Percentiles rank a stretch among this genome's conserved stretches.
phyloP scores from a whole-genome alignment of 2,329 filamentous ascomycete genomes.

The Trichoderma koningii region DNA sequence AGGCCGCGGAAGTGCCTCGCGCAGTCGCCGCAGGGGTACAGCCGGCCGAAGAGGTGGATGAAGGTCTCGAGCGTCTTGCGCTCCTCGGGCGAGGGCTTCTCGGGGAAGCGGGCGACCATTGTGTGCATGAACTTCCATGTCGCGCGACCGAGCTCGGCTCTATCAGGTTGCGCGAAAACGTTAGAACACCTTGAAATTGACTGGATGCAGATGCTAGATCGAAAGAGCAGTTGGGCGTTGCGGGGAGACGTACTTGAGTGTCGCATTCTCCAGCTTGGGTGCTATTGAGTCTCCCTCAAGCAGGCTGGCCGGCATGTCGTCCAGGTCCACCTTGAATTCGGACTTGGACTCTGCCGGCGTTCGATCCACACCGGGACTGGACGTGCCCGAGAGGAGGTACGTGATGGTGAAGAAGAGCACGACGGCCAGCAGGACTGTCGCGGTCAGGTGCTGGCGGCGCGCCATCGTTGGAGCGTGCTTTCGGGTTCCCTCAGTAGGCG shows the following conservation, averaged over 20 bases:
- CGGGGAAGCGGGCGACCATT: conserved; percentile 70
- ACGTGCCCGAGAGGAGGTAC: conserved; percentile 56
- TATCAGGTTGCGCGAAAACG: conserved; percentile 33
- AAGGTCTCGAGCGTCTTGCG: conserved; percentile 64
- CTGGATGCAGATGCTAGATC: neutral
- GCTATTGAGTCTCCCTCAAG: conserved; percentile 72
- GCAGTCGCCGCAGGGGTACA: conserved; percentile 72
- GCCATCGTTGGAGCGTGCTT: conserved; percentile 47
- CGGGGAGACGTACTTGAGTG: conserved; percentile 62
- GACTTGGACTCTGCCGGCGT: conserved; percentile 32
- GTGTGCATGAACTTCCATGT: conserved; percentile 72
- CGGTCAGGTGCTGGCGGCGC: conserved; percentile 54
- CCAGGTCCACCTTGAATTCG: conserved; percentile 45
- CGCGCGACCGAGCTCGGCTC: conserved; percentile 66
- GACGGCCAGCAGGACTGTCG: conserved; percentile 57
- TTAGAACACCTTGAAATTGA: neutral
- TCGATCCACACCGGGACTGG: conserved; percentile 16
- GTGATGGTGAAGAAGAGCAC: conserved; percentile 59
- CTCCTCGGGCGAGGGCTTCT: conserved; percentile 64
- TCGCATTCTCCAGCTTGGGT: conserved; percentile 80
- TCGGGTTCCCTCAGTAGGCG: conserved; percentile 22
- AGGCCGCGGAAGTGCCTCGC: conserved; percentile 67
- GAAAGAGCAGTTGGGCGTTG: neutral
- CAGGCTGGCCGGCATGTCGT: conserved; percentile 49
- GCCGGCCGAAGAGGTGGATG: conserved; percentile 66